Base-by-base conservation (phyloP, 2,329 filamentous ascomycete genomes). In the Pestalotiopsis sp. region DNA sequence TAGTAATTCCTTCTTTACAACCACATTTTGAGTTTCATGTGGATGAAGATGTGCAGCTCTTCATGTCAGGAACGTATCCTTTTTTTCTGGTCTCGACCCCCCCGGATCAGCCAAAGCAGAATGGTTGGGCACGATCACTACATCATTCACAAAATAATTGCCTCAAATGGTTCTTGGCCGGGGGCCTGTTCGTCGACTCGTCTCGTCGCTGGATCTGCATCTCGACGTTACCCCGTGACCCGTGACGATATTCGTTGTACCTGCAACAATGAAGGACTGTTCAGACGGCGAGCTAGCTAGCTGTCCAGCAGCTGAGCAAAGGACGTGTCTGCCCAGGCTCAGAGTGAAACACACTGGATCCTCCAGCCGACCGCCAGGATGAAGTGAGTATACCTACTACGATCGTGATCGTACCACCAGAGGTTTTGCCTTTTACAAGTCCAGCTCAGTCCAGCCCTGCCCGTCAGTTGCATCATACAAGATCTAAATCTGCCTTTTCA, bases 1-100 rank as follows among this genome's bases (percentile, higher is more conserved):
- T 58, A 66, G 13, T 27, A 23, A 25, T 36, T 66, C 13, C n/a
- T 52, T n/a, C 45, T 52, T 23, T 39, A 41, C 36, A 38, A 20
- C 36, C 25, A 49, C 25, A 45, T 31, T 45, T 64, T 45, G 61
- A 45, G 63, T 66, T 66, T 57, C 63, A 66, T 36, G 27, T 56
- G 63, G 41, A 66, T 66, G 49, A 57, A 27, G 39, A 52, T 49
- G 39, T n/a, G 59, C 59, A 39, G 12, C 12, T 7, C 31, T 27
- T 36, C 59, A 62, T 62, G 59, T 64, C 61, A 64, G 61, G 41
- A 64, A 64, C 61, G 23, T 17, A 36, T 36, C 12, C 31, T 41
- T 45, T 38, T 36, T 45, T n/a, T 36, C 31, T 45, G 31, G 58
- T 27, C 14, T 45, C 41, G 41, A 52, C 45, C 45, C 17, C 31